Percentiles rank a stretch among this genome's conserved stretches.
phyloP scores from a whole-genome alignment of 2,329 filamentous ascomycete species.

The Cadophora gregata region DNA sequence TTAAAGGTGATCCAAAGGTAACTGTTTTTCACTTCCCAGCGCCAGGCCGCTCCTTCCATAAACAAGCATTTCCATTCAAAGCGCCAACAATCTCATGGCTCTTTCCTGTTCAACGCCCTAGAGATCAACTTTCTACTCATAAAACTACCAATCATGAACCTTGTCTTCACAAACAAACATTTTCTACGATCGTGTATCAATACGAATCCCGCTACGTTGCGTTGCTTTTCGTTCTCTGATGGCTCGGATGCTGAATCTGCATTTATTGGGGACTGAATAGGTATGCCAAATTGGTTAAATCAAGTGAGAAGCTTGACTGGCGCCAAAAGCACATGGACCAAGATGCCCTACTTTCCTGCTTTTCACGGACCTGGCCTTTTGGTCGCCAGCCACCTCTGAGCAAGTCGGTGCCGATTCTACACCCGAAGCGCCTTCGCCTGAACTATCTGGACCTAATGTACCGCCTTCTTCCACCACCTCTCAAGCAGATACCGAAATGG shows the following conservation, averaged over 20 bases:
- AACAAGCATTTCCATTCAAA: background rate
- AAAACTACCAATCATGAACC: no score
- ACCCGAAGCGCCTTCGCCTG: background rate
- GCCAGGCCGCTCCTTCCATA: background rate
- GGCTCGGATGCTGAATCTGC: background rate
- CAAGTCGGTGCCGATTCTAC: background rate
- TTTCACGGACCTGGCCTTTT: background rate
- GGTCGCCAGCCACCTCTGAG: background rate
- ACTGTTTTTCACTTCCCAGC: background rate
- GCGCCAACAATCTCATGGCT: background rate
- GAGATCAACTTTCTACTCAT: no score
- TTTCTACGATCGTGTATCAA: background rate
- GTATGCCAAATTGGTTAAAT: background rate
- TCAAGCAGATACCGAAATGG: no score
- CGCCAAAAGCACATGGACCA: background rate
- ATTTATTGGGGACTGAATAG: background rate
- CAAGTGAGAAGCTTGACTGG: background rate
- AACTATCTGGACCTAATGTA: background rate
- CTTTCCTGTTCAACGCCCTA: background rate
- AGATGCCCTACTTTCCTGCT: background rate
- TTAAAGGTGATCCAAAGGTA: no score
- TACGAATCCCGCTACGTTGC: background rate
- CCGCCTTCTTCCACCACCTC: background rate
- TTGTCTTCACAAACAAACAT: background rate
- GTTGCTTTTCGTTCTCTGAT: background rate